Percentiles rank a stretch among this genome's conserved stretches.
These are phyloP conservation scores for Aphanocladium album DNA, from an alignment of 2,329 filamentous ascomycete species.

Conservation along the genomic window DNA sequence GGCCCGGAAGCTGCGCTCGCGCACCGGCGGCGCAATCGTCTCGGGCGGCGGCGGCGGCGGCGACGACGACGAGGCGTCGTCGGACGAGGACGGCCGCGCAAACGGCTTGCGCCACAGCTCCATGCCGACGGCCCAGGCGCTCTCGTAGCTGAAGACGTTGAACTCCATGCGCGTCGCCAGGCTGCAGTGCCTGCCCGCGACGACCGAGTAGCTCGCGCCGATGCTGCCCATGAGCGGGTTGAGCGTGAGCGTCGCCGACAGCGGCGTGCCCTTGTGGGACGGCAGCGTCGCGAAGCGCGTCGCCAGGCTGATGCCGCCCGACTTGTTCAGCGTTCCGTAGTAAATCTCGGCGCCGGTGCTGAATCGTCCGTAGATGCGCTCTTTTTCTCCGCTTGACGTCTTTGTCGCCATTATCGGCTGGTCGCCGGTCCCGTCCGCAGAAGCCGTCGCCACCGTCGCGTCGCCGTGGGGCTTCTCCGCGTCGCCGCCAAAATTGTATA, in stretches of 20 bases:
- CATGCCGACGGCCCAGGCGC: slow-evolving; percentile 83
- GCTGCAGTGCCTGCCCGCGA: slow-evolving; percentile 75
- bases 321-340: slow-evolving; percentile 92
- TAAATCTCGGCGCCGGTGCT: slow-evolving; percentile 91
- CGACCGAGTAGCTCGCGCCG: slow-evolving; percentile 85
- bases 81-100: slow-evolving; percentile 28
- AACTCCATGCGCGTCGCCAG: slow-evolving; percentile 92
- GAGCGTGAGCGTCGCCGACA: slow-evolving; percentile 87
- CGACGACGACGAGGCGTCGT: slow-evolving; percentile 29
- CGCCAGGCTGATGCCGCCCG: slow-evolving; percentile 84
- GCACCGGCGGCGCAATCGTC: not conserved
- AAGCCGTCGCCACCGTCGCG: not conserved
- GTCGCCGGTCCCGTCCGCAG: not conserved
- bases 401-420: not conserved
- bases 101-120: slow-evolving; percentile 78
- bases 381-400: slow-evolving; percentile 35
- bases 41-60: slow-evolving; percentile 19
- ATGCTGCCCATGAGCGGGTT: slow-evolving; percentile 94
- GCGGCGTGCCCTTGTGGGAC: slow-evolving; percentile 74
- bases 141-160: slow-evolving; percentile 98
- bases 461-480: slow-evolving; percentile 29
- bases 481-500: slow-evolving; percentile 91
- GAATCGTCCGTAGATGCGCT: slow-evolving; percentile 72
- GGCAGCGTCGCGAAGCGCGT: slow-evolving; percentile 85
- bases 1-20: slow-evolving; percentile 45